phyloP scores from a whole-genome alignment of 2,329 filamentous ascomycete genomes.

The Fusarium graminum region DNA sequence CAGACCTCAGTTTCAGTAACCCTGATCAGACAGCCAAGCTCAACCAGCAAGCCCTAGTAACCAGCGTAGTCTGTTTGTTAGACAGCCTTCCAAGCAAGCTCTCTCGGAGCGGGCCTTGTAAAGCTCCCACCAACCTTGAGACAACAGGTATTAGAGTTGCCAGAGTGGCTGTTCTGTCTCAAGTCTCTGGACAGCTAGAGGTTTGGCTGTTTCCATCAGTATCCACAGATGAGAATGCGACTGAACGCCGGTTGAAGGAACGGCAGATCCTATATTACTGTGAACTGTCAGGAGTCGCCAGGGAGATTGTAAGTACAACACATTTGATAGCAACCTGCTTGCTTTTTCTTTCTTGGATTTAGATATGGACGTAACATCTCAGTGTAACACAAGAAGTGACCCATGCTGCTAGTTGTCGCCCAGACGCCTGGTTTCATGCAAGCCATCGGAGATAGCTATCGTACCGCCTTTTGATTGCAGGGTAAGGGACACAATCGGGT shows the following conservation, averaged over 20 bases:
- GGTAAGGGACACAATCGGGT: constrained; percentile 14
- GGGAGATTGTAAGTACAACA: constrained; percentile 19
- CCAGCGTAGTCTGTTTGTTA: neutral
- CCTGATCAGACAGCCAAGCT: neutral
- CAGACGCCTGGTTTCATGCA: constrained; percentile 24
- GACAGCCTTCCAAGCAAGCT: constrained; percentile 7
- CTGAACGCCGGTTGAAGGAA: constrained; percentile 15
- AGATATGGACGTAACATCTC: constrained; percentile 1
- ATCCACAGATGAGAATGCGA: constrained; percentile 26
- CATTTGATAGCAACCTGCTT: constrained; percentile 7
- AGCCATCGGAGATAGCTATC: constrained; percentile 27
- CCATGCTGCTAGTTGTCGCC: constrained; percentile 13
- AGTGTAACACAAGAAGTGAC: neutral
- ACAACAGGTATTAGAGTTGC: constrained; percentile 15
- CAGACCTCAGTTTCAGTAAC: constrained; percentile 9
- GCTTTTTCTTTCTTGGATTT: constrained; percentile 12
- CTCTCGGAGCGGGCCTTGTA: constrained; percentile 37
- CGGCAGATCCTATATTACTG: constrained; percentile 8
- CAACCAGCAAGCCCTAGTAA: neutral
- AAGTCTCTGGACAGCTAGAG: constrained; percentile 14
- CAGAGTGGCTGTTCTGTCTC: constrained; percentile 34
- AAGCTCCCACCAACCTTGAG: constrained; percentile 16
- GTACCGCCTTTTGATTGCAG: constrained; percentile 12
- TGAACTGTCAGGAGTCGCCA: constrained; percentile 2
- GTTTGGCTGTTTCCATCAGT: constrained; percentile 27